phyloP scores from a whole-genome alignment of 176 grass and related monocot species.

The Echinochloa phyllopogon region DNA sequence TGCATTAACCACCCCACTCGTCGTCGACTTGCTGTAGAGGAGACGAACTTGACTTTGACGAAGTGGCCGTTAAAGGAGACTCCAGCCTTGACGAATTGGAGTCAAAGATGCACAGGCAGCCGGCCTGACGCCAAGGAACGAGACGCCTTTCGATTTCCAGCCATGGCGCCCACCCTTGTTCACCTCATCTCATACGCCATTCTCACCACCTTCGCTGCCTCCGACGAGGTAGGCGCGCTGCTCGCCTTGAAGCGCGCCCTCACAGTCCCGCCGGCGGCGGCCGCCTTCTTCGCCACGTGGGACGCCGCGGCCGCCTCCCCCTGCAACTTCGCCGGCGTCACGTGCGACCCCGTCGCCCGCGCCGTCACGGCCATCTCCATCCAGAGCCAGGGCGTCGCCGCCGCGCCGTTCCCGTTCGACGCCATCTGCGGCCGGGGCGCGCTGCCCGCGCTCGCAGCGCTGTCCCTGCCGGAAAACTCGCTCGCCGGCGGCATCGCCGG shows the following conservation, averaged over 20 bases:
- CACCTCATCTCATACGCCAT: no score
- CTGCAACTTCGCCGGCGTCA: conserved; percentile 68
- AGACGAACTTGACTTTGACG: no score
- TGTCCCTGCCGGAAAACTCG: conserved; percentile 54
- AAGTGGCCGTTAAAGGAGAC: no score
- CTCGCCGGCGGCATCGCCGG: conserved; percentile 50
- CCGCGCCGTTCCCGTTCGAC: conserved; percentile 37
- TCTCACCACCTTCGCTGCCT: not conserved
- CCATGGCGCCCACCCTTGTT: no score
- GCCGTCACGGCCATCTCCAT: conserved; percentile 51
- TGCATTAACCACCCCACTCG: no score
- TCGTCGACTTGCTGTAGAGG: no score
- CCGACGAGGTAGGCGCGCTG: conserved; percentile 51
- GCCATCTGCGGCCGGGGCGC: conserved; percentile 48
- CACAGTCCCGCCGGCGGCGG: conserved; percentile 10
- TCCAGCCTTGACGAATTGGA: no score
- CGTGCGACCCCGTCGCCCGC: conserved; percentile 37
- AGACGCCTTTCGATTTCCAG: no score
- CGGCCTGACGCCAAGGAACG: no score
- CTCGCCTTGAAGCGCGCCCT: conserved; percentile 67
- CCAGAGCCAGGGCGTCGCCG: not conserved
- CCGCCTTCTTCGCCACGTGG: conserved; percentile 60
- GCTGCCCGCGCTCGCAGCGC: conserved; percentile 35
- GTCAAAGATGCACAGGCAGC: no score
- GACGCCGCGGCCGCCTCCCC: conserved; percentile 10